phyloP scores from a whole-genome alignment of 768 basidiomycete species.

The Ramaria sp. region DNA sequence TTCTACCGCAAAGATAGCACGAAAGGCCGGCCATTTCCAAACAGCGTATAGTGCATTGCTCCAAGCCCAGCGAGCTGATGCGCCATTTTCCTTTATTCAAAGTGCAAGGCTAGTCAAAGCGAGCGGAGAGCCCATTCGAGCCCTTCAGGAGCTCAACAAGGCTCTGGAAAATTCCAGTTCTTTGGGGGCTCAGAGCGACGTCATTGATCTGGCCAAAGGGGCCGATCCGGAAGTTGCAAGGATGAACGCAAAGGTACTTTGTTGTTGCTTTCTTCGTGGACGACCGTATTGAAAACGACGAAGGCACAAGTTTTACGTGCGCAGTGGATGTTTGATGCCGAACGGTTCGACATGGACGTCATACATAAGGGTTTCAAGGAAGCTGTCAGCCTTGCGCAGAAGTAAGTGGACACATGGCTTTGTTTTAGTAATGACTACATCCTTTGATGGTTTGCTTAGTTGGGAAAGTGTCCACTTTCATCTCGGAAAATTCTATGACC shows the following conservation, averaged over 20 bases:
- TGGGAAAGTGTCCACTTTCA: slow-evolving; percentile 85
- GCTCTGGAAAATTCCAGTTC: slow-evolving; percentile 22
- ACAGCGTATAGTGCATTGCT: slow-evolving; percentile 94
- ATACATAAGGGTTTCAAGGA: slow-evolving; percentile 41
- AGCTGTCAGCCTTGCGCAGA: slow-evolving; percentile 21
- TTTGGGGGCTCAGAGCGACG: slow-evolving; percentile 18
- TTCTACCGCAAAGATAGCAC: slow-evolving; percentile 86
- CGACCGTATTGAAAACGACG: slow-evolving; percentile 1
- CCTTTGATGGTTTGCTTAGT: slow-evolving; percentile 22
- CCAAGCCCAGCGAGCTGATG: slow-evolving; percentile 69
- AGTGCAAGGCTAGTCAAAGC: slow-evolving; percentile 79
- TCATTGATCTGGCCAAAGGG: slow-evolving; percentile 50
- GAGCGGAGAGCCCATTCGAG: slow-evolving; percentile 70
- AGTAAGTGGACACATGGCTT: slow-evolving; percentile 17
- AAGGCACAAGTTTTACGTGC: slow-evolving; percentile 75
- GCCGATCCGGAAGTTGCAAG: slow-evolving; percentile 33
- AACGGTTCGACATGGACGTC: slow-evolving; percentile 56
- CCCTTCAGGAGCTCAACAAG: slow-evolving; percentile 80
- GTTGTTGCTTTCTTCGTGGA: neutral
- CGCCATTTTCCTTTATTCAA: slow-evolving; percentile 76
- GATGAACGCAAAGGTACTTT: slow-evolving; percentile 61
- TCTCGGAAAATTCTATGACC: slow-evolving; percentile 82
- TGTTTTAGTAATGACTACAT: neutral
- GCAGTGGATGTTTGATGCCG: slow-evolving; percentile 89
- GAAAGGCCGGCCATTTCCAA: slow-evolving; percentile 92